Evolutionary conservation across 805 yeast species (phyloP), one percentile per base, ranked within the genome.

Genomic region (Crinitomyces ghanaensis): DNA sequence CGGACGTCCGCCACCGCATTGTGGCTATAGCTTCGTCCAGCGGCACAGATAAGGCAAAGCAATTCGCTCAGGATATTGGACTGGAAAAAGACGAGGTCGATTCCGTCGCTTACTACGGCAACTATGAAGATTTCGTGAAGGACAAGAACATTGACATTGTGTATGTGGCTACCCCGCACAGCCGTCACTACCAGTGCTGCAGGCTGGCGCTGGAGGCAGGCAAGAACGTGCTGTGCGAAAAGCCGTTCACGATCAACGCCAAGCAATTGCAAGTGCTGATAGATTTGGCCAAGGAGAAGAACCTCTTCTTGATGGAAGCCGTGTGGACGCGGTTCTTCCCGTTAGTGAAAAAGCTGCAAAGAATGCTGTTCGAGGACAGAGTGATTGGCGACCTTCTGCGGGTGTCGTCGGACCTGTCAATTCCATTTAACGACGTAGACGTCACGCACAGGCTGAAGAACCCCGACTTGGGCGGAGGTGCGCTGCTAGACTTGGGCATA

Each of bases 151-250:
- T 70, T 25, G 68, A 71, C 34, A 55, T 64, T n/a, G 59, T 72
- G 25, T 72, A 72, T 43, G 54, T 72, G 24, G 77, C 74, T 2
- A 59, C 72, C 6, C 77, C 77, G 3, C 76, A 72, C 53, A 53
- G 61, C 11, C 54, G 60, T 44, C 77, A 72, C 48, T 59, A 63
- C 33, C 66, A 64, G 27, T 66, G 63, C 38, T 64, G 63, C 5
- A 46, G 60, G 33, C 41, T 49, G 28, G 68, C 72, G 6, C 51
- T 71, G 34, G 47, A 56, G 13, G 55, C 61, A 28, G 68, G 63
- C 15, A 65, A 67, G 39, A 68, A 69, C 46, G 72, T 70, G 14
- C 53, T 72, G 30, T 66, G 72, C 44, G 77, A 72, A 39, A 72
- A 72, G 47, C 72, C 77, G 5, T 53, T 70, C 42, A 63, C 72